Evolutionary conservation across 2,329 filamentous ascomycete species (phyloP).

Genomic region (Blastomyces percursus): DNA sequence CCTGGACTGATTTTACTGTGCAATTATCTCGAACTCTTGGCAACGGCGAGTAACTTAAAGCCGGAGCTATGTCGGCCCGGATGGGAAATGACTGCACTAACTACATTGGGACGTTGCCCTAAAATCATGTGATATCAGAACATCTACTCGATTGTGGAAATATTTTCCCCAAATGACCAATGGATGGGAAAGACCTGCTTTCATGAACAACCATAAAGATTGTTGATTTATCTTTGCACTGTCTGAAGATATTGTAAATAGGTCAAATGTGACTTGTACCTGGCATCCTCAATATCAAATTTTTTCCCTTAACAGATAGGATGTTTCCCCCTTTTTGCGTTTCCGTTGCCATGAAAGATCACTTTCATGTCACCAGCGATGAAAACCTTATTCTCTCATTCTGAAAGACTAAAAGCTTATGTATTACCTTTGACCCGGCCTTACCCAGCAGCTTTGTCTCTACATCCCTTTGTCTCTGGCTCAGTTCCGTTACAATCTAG

Average conservation of each 20-base stretch:
- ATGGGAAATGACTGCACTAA: not conserved
- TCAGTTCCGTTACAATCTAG: not conserved
- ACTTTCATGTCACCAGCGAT: not conserved
- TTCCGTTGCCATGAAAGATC: not conserved
- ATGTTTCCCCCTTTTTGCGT: not conserved
- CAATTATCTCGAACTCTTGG: slow-evolving; percentile 4
- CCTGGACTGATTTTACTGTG: slow-evolving; percentile 3
- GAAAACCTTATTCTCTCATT: not conserved
- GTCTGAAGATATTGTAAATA: not conserved
- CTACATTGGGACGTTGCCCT: not conserved
- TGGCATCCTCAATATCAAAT: not conserved
- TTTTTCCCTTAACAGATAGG: not conserved
- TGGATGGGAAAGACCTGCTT: not conserved
- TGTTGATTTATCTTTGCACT: not conserved
- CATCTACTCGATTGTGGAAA: not conserved
- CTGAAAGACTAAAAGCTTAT: not conserved
- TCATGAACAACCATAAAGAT: not conserved
- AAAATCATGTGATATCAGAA: not conserved
- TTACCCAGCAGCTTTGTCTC: not conserved
- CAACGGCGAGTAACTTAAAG: not conserved
- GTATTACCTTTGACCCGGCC: not conserved
- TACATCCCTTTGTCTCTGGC: not conserved
- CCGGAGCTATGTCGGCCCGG: slow-evolving; percentile 1
- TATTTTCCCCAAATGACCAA: not conserved
- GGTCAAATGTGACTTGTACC: not conserved